A percentile compares a stretch with the other conserved stretches of the same genome.
Conservation (phyloP, 768 basidiomycete genomes). For the Leucosporidium creatinivorum region DNA sequence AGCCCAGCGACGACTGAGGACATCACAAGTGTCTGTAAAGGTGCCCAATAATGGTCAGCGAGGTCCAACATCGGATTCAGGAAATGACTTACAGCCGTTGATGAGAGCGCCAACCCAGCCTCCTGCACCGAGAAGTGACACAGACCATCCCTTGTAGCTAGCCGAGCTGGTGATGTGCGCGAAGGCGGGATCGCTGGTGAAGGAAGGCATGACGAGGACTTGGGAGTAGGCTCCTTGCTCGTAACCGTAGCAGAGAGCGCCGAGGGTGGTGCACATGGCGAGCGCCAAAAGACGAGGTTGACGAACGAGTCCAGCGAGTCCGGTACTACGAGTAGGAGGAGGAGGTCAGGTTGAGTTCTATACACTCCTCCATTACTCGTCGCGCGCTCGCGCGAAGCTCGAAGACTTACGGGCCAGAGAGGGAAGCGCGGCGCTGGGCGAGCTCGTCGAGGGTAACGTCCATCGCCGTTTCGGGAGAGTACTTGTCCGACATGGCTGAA, state of each 20-base stretch:
- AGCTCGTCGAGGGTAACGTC: background rate
- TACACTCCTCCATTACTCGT: no score
- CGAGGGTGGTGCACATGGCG: background rate
- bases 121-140: background rate
- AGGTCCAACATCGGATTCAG: no score
- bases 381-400: no score
- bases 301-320: background rate
- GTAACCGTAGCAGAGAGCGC: background rate
- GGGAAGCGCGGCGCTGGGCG: background rate
- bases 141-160: background rate
- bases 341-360: no score
- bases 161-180: background rate
- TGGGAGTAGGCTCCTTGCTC: background rate
- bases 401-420: constrained; percentile 4
- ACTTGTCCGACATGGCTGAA: no score
- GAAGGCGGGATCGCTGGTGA: background rate
- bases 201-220: background rate
- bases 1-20: background rate
- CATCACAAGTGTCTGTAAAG: background rate
- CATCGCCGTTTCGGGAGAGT: no score
- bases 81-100: background rate
- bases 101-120: background rate
- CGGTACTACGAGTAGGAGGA: background rate
- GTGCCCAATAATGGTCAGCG: no score
- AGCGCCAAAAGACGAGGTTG: background rate